Evolutionary conservation across 2,329 filamentous ascomycete genomes (phyloP), one percentile per base, ranked within the genome.

Genomic region (Bertia moriformis): DNA sequence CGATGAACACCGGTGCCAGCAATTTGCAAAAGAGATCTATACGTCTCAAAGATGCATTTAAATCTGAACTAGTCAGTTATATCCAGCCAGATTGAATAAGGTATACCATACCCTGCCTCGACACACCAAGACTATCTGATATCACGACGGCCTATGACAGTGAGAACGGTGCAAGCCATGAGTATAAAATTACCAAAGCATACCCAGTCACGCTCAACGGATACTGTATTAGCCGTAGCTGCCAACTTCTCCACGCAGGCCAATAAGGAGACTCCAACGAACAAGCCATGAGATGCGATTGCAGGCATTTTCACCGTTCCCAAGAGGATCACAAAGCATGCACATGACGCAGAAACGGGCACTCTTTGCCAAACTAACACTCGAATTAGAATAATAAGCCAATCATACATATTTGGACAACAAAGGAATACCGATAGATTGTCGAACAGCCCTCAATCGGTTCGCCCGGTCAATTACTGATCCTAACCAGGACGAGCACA

Each of bases 181-280:
- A 18, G 2, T 3, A 17, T 39, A 2, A 35, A 10, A 3, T 3
- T 3, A 17, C 14, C 18, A 5, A 1, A 7, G 15, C 14, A 41
- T 49, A 14, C 45, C 80, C 81, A 85, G 47, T 87, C 82, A 48
- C 75, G 63, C 52, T 86, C 82, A 0, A 87, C 67, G 0, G 81
- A 64, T 1, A 86, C 70, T 0, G 72, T 63, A 50, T 85, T 86
- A 52, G 74, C 65, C 4, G 78, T 65, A 1, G 75, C 66, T 13
- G 63, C 66, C 5, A 84, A 54, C 51, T 86, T 87, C 55, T 87
- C 83, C 1, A 78, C 49, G 41, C 79, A 82, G 1, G 78, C 77
- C 35, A 84, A 56, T 0, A 71, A 14, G 0, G 69, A 62, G n/a
- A 61, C 50, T 2, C 50, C 19, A 2, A 47, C 45, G 42, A 65